Conservation (phyloP, 139 green algal genomes). For the Micromonas pusilla region DNA sequence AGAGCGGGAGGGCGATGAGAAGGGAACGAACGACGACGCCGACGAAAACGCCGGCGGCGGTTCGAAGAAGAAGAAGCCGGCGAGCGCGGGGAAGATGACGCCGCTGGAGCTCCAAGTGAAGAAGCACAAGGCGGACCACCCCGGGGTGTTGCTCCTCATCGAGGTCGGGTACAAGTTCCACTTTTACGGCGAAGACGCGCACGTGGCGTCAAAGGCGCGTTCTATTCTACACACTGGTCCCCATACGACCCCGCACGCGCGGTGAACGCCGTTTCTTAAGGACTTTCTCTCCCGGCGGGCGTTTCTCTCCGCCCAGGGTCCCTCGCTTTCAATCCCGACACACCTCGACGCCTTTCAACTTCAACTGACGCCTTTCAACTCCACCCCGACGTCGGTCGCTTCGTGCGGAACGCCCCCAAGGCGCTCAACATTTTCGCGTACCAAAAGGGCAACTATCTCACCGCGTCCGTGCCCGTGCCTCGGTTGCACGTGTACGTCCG, state of each 20-base stretch:
- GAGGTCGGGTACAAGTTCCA: slow-evolving; percentile 64
- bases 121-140: slow-evolving; percentile 52
- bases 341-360: too few relatives aligned
- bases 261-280: too few relatives aligned
- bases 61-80: slow-evolving; percentile 39
- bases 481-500: slow-evolving; percentile 76
- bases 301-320: too few relatives aligned
- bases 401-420: too few relatives aligned
- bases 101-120: slow-evolving; percentile 44
- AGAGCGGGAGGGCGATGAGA: background rate
- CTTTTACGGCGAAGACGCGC: slow-evolving; percentile 84
- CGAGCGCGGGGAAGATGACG: slow-evolving; percentile 1
- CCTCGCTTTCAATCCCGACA: too few relatives aligned
- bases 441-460: slow-evolving; percentile 72
- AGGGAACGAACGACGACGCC: background rate
- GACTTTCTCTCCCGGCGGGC: too few relatives aligned
- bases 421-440: slow-evolving; percentile 55
- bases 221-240: too few relatives aligned
- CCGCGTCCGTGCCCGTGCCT: slow-evolving; percentile 62
- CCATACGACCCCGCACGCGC: too few relatives aligned
- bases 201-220: slow-evolving; percentile 50
- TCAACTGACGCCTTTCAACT: too few relatives aligned
- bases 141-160: slow-evolving; percentile 63
- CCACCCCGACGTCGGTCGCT: too few relatives aligned
- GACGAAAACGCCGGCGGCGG: slow-evolving; percentile 1